A percentile compares a stretch with the other conserved stretches of the same genome.
Evolutionary conservation across 2,329 filamentous ascomycete genomes (phyloP).

Genomic region (Aureobasidium sp.): DNA sequence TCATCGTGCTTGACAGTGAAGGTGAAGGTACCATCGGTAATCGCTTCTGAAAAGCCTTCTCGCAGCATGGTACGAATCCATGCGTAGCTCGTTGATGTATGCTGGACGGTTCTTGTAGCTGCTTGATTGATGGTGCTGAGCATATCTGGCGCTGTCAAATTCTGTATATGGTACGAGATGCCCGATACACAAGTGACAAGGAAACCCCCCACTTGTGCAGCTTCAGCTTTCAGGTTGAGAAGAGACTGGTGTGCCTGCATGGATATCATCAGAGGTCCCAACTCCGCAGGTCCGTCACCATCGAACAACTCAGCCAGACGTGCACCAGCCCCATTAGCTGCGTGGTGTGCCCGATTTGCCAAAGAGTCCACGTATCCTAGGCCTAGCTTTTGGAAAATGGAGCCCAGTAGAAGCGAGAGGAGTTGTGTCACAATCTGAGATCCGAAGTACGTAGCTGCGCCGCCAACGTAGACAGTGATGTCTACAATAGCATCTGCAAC

Average conservation of each 20-base stretch:
- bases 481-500: slow-evolving; percentile 77
- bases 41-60: background rate
- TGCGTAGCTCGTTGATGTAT: background rate
- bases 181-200: background rate
- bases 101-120: background rate
- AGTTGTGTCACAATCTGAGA: slow-evolving; percentile 1
- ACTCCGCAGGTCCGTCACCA: slow-evolving; percentile 8
- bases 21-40: slow-evolving; percentile 16
- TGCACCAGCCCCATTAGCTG: background rate
- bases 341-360: slow-evolving; percentile 3
- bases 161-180: background rate
- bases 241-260: slow-evolving; percentile 18
- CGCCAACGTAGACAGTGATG: slow-evolving; percentile 55
- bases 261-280: slow-evolving; percentile 14
- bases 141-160: background rate
- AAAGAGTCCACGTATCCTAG: background rate
- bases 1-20: slow-evolving; percentile 12
- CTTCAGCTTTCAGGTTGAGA: slow-evolving; percentile 1
- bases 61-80: background rate
- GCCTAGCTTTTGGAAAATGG: background rate
- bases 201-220: background rate
- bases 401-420: background rate
- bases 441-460: slow-evolving; percentile 13
- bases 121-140: background rate
- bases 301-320: slow-evolving; percentile 1